Base-by-base conservation (phyloP, 352 stramenopile genomes). In the Phytophthora hybrid region DNA sequence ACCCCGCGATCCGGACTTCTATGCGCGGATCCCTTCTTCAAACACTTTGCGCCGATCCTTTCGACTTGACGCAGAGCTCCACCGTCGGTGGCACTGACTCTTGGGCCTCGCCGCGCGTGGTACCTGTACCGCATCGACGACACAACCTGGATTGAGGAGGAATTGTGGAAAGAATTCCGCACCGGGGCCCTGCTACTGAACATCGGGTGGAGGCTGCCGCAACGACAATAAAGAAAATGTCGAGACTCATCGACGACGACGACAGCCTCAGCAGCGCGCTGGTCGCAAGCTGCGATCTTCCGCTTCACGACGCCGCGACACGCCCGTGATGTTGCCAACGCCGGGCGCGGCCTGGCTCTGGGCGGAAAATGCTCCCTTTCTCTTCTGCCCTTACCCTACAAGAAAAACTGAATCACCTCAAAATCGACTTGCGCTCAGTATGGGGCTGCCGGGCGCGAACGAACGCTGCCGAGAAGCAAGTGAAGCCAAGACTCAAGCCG, bases 381-480 rank as follows among this genome's bases (percentile, higher is more conserved):
- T 54, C 68, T 79, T 77, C 73, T 77, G 73, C 73, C 73, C 73
- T 80, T 74, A 65, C 39, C 73, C 39, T 8, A 31, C 63, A 59
- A 77, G 69, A 59, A 77, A 73, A 74, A 74, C 62, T 80, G 73
- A 77, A 77, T 77, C 68, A 52, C 58, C 47, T 61, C 39, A 57
- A 66, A 71, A 68, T 8, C 41, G 37, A 79, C 73, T 79, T 74
- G 59, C 6, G 9, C 21, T 64, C 41, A 74, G 52, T 80, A 80
- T 74, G 56, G 31, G 29, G 29, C 29, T 31, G 34, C 32, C 39
- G 39, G 18, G 39, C 66, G 55, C 65, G 46, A 74, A 63, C 65
- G 66, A 71, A 69, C 59, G 66, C 52, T 63, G 37, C 41, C 29
- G 29, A 31, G 29, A 31, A 31, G 29, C 29, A 31, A 31, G 52